phyloP scores from a whole-genome alignment of 208 protist genomes.

The Wallacemonas collosoma region DNA sequence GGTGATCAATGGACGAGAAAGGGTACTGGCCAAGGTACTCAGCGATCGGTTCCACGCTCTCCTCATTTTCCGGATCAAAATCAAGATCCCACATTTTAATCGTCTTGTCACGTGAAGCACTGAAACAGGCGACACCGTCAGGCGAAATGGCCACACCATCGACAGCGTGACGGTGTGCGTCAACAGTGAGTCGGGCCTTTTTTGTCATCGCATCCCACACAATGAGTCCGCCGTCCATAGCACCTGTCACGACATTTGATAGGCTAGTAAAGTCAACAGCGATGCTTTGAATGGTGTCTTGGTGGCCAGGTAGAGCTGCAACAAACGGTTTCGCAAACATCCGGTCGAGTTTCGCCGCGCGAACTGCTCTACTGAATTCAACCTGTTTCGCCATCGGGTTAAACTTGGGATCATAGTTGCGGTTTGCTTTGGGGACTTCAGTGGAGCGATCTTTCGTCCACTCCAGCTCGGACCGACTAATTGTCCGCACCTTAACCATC shows the following conservation, averaged over 20 bases:
- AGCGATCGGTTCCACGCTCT: conserved; percentile 64
- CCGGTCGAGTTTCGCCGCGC: conserved; percentile 95
- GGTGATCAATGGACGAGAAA: conserved; percentile 95
- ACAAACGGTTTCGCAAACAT: conserved; percentile 98
- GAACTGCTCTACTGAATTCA: conserved; percentile 96
- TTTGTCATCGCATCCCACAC: conserved; percentile 90
- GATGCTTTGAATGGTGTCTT: conserved; percentile 93
- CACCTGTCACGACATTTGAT: conserved; percentile 82
- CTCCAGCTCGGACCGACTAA: conserved; percentile 92
- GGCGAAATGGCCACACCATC: conserved; percentile 91
- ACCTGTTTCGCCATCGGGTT: conserved; percentile 97
- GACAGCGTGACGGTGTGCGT: conserved; percentile 94
- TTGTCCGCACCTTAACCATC: conserved; percentile 94
- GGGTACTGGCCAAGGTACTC: conserved; percentile 92
- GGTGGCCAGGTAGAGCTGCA: conserved; percentile 83
- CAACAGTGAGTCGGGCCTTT: conserved; percentile 61
- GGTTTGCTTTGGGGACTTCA: conserved; percentile 89
- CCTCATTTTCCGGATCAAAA: conserved; percentile 39
- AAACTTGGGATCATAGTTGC: conserved; percentile 93
- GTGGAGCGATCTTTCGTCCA: conserved; percentile 92
- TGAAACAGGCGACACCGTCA: conserved; percentile 92
- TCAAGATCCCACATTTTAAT: conserved; percentile 97
- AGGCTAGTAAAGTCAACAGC: conserved; percentile 88
- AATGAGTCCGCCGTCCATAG: conserved; percentile 89
- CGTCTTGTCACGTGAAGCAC: conserved; percentile 94